These are phyloP conservation scores for Westerdykella sp. DNA, from an alignment of 2,329 filamentous ascomycete genomes.

Conservation along the genomic window DNA sequence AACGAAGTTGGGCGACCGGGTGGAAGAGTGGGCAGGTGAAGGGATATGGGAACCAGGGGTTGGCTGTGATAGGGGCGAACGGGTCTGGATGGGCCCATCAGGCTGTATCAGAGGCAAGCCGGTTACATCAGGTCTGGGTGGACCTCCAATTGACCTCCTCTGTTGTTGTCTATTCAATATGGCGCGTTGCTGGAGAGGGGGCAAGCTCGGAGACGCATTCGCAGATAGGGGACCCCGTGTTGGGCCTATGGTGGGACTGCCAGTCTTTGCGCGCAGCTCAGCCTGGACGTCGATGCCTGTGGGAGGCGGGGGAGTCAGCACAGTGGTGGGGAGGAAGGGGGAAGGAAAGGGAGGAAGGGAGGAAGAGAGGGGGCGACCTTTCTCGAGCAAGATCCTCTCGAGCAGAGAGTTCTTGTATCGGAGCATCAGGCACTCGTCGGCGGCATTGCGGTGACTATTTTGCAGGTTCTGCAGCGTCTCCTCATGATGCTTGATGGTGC, in stretches of 20 bases:
- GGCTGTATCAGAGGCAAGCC: slow-evolving; percentile 38
- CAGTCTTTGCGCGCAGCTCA: slow-evolving; percentile 87
- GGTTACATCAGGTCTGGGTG: slow-evolving; percentile 60
- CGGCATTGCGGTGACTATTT: slow-evolving; percentile 86
- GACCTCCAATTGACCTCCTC: slow-evolving; percentile 65
- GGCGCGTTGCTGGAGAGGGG: slow-evolving; percentile 70
- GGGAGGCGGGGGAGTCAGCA: slow-evolving; percentile 13
- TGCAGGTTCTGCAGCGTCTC: slow-evolving; percentile 88
- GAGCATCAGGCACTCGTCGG: slow-evolving; percentile 96
- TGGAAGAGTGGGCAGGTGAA: slow-evolving; percentile 53
- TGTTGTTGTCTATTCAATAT: slow-evolving; percentile 74
- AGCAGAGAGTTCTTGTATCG: slow-evolving; percentile 97
- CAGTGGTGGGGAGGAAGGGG: background rate
- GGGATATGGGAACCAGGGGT: slow-evolving; percentile 75
- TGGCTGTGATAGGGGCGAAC: slow-evolving; percentile 69
- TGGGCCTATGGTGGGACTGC: slow-evolving; percentile 71
- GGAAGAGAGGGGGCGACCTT: slow-evolving; percentile 55
- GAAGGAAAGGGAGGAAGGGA: too few relatives aligned
- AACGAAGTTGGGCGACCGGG: slow-evolving; percentile 56
- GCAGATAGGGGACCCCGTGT: slow-evolving; percentile 54
- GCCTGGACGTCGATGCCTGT: slow-evolving; percentile 94
- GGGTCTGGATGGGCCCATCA: slow-evolving; percentile 40
- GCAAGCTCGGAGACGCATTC: slow-evolving; percentile 44
- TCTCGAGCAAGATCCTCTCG: slow-evolving; percentile 91
- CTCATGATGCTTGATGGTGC: slow-evolving; percentile 95